Percentiles rank a stretch among this genome's conserved stretches.
phyloP scores from a whole-genome alignment of 495 filamentous ascomycete genomes.

The Apodospora peruviana region DNA sequence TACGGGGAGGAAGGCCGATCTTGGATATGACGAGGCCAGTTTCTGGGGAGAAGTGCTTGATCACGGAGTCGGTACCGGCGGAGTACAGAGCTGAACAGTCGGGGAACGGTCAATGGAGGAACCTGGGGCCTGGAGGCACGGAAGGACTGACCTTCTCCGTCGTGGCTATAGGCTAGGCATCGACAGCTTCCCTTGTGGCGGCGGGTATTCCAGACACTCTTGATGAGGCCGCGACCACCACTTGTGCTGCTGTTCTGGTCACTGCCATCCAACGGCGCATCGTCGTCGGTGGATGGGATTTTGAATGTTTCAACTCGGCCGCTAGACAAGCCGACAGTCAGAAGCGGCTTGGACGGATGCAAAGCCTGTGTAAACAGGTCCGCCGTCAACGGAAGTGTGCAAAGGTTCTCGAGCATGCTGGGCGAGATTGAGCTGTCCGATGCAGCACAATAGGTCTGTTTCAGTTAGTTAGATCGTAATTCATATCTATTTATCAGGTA shows the following conservation, averaged over 20 bases:
- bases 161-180: conserved; percentile 65
- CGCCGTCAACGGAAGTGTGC: conserved; percentile 76
- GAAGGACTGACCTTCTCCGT: conserved; percentile 54
- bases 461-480: no score
- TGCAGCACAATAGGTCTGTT: no score
- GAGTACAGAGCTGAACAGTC: conserved; percentile 75
- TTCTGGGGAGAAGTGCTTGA: conserved; percentile 77
- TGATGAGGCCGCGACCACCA: conserved; percentile 68
- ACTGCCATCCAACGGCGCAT: conserved; percentile 17
- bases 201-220: conserved; percentile 79
- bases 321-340: conserved; percentile 76
- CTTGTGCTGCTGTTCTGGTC: conserved; percentile 40
- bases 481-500: background rate
- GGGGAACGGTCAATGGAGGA: no score
- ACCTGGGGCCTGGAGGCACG: no score
- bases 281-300: conserved; percentile 56
- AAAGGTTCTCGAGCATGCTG: conserved; percentile 72
- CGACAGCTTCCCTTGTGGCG: conserved; percentile 92
- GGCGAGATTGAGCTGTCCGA: no score
- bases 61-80: conserved; percentile 79
- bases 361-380: conserved; percentile 87
- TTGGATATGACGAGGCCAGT: conserved; percentile 81
- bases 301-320: conserved; percentile 86
- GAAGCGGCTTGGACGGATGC: conserved; percentile 74
- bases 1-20: conserved; percentile 52